Base-by-base conservation (phyloP, 2,329 filamentous ascomycete genomes). In the Aspergillus ustus region DNA sequence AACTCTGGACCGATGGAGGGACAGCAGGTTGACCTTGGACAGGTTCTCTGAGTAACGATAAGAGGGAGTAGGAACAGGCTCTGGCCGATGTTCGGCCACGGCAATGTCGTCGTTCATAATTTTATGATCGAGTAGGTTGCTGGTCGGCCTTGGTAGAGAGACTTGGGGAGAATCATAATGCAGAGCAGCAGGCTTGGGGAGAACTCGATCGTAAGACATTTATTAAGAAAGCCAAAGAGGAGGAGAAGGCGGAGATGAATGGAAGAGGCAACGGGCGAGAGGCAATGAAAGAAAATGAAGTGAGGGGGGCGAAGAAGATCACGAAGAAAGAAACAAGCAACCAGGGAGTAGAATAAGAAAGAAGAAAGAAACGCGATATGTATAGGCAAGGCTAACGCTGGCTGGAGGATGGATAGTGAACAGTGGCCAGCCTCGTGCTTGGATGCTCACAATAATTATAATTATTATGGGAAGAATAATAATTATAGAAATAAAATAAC, bases 121-220 rank as follows among this genome's bases (percentile, higher is more conserved):
- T 64, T 77, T 79, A 66, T 79, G 77, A 59, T 78, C 77, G 60
- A 78, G 67, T 34, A 78, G 70, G 57, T 72, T 75, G 66, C 71
- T 78, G 45, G 70, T 68, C 15, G 69, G 67, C 67, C 75, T 72
- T 52, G 74, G 66, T 44, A 73, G 54, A 58, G 70, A 67, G 63
- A 72, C 72, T 65, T 71, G 70, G 56, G 72, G 61, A 67, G 72
- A 61, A 57, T 79, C 77, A 76, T 80, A 71, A 63, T 74, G 75
- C 59, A 82, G 70, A 67, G 76, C 75, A 68, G 74, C 67, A 59
- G 79, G 78, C 59, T 75, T 75, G 61, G 79, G 80, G 37, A 82
- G 77, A 59, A 81, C 77, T 76, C 80, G 78, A 70, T 82, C 78
- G 73, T 77, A 81, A 77, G 79, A 81, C 78, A 81, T 81, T 73